phyloP scores from a whole-genome alignment of 148 eudicot species.

The Beta vulgaris region DNA sequence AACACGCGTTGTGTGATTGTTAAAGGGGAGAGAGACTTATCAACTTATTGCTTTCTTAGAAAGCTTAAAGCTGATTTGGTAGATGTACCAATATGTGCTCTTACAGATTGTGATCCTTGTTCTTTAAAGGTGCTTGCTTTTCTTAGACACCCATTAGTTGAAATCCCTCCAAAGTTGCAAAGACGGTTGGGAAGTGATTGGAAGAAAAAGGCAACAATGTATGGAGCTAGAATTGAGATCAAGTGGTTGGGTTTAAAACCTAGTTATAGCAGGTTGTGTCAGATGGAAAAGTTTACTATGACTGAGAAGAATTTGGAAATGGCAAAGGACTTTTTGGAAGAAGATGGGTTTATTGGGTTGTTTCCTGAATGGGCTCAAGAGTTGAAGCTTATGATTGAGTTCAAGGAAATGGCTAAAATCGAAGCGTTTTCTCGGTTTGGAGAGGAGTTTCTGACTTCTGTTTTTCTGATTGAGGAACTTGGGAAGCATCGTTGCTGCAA shows the following conservation, averaged over 20 bases:
- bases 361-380: slow-evolving; percentile 16
- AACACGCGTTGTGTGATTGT: slow-evolving; percentile 1
- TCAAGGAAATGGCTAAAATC: slow-evolving; percentile 1
- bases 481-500: slow-evolving; percentile 12
- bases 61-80: slow-evolving; percentile 9
- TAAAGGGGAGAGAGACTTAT: slow-evolving; percentile 4
- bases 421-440: background rate
- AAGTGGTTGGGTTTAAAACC: slow-evolving; percentile 10
- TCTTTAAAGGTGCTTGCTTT: slow-evolving; percentile 13
- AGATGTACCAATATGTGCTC: background rate
- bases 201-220: slow-evolving; percentile 6
- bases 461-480: slow-evolving; percentile 10
- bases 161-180: slow-evolving; percentile 5
- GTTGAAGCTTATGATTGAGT: background rate
- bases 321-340: background rate
- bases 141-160: slow-evolving; percentile 6
- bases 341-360: slow-evolving; percentile 10
- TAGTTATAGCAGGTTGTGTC: slow-evolving; percentile 6
- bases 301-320: background rate
- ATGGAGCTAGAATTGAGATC: slow-evolving; percentile 6
- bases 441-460: slow-evolving; percentile 9
- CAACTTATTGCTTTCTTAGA: slow-evolving; percentile 10
- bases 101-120: slow-evolving; percentile 11
- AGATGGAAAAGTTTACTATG: slow-evolving; percentile 3
- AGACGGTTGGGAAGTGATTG: background rate